phyloP scores from a whole-genome alignment of 495 filamentous ascomycete genomes.

The Hypomontagnella submonticulosa region DNA sequence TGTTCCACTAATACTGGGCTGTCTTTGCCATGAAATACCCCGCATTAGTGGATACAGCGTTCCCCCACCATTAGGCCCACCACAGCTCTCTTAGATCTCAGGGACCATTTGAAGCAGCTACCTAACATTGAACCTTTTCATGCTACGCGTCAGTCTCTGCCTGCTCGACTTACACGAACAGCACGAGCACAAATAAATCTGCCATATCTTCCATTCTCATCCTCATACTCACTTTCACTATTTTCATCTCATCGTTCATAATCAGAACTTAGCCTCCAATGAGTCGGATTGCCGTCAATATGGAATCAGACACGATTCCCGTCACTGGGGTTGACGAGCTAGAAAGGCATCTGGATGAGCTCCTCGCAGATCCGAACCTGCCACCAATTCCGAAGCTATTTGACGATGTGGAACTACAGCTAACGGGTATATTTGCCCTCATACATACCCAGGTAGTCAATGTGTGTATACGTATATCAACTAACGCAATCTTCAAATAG shows the following conservation, averaged over 20 bases:
- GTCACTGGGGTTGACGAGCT: conserved; percentile 61
- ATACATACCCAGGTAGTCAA: neutral
- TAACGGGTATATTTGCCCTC: conserved; percentile 53
- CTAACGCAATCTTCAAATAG: conserved; percentile 34
- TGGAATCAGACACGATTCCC: conserved; percentile 50
- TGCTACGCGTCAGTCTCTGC: no score
- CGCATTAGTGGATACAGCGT: no score
- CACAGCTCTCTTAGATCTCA: no score
- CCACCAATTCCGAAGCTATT: conserved; percentile 59
- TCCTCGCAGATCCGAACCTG: conserved; percentile 53
- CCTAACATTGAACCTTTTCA: no score
- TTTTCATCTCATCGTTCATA: conserved; percentile 13
- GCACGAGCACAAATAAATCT: no score
- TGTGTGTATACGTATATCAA: neutral
- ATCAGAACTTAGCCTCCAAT: neutral
- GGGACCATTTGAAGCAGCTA: no score
- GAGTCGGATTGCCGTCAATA: conserved; percentile 44
- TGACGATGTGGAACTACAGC: conserved; percentile 65
- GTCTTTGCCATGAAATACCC: no score
- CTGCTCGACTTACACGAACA: no score
- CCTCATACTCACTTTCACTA: neutral
- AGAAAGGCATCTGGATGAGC: conserved; percentile 59
- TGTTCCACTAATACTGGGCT: no score
- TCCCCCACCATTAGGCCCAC: no score
- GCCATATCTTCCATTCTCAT: neutral